Percentiles rank a stretch among this genome's conserved stretches.
phyloP scores from a whole-genome alignment of 2,329 filamentous ascomycete genomes.

The Scytalidium sp. region DNA sequence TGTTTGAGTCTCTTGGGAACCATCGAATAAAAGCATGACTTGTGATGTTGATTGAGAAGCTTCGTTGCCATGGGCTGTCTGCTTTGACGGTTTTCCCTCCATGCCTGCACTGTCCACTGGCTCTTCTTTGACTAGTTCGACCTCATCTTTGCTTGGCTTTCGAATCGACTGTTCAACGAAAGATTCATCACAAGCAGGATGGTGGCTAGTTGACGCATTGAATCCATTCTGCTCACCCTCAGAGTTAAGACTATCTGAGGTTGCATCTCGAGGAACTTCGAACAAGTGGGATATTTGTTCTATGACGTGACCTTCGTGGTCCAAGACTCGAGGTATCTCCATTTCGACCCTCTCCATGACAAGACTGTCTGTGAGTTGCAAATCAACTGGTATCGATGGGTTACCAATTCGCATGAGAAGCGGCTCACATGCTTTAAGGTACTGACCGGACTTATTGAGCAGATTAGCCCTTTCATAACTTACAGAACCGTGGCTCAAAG shows the following conservation, averaged over 20 bases:
- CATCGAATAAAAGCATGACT: no score
- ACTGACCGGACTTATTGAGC: background rate
- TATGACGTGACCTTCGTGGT: background rate
- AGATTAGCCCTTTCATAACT: background rate
- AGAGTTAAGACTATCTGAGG: background rate
- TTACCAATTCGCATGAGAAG: conserved; percentile 3
- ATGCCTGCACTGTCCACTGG: no score
- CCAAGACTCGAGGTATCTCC: conserved; percentile 1
- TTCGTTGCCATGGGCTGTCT: no score
- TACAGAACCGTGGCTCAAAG: no score
- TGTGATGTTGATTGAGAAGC: no score
- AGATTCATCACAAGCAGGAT: no score
- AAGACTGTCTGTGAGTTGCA: background rate
- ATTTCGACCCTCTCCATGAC: background rate
- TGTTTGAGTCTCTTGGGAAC: no score
- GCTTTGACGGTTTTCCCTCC: no score
- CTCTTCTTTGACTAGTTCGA: no score
- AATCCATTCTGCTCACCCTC: background rate
- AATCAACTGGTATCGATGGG: background rate
- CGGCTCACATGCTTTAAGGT: background rate
- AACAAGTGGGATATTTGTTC: background rate
- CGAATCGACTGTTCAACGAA: no score
- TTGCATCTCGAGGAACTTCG: background rate
- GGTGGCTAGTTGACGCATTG: background rate
- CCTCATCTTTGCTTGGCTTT: no score